Evolutionary conservation across 257 asterid genomes (phyloP).

Genomic region (Leptodermis oblonga): DNA sequence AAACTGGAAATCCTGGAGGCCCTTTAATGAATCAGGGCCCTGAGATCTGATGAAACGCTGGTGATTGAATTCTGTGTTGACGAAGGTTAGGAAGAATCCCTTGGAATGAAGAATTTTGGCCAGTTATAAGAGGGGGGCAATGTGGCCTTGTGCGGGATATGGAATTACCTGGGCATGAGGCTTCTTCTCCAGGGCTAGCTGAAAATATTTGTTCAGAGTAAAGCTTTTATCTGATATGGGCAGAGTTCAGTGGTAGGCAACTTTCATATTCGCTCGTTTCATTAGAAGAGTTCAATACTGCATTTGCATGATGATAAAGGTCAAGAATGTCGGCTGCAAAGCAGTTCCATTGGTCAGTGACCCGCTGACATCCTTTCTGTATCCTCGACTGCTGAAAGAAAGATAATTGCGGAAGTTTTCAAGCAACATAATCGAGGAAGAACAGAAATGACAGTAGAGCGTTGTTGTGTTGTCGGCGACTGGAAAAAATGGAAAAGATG

Average conservation of each 20-base stretch:
- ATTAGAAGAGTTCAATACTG: no score
- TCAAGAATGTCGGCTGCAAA: no score
- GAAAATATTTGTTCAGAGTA: neutral
- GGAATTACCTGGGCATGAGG: constrained; percentile 59
- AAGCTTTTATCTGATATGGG: neutral
- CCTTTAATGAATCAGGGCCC: constrained; percentile 46
- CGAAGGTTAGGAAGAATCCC: constrained; percentile 68
- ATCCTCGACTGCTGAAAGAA: no score
- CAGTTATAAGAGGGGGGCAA: constrained; percentile 49
- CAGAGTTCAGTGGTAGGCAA: neutral
- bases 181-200: constrained; percentile 35
- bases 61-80: constrained; percentile 67
- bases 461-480: no score
- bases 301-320: no score
- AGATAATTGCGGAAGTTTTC: no score
- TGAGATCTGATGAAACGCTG: constrained; percentile 50
- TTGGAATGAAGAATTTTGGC: constrained; percentile 50
- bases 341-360: no score
- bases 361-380: no score
- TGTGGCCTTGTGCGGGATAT: constrained; percentile 74
- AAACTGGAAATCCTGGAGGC: constrained; percentile 45
- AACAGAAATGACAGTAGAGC: no score
- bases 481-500: no score
- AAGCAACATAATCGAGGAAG: no score
- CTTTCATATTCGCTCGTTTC: no score